Base-by-base conservation (phyloP, 2,329 filamentous ascomycete species). In the Capronia coronata region DNA sequence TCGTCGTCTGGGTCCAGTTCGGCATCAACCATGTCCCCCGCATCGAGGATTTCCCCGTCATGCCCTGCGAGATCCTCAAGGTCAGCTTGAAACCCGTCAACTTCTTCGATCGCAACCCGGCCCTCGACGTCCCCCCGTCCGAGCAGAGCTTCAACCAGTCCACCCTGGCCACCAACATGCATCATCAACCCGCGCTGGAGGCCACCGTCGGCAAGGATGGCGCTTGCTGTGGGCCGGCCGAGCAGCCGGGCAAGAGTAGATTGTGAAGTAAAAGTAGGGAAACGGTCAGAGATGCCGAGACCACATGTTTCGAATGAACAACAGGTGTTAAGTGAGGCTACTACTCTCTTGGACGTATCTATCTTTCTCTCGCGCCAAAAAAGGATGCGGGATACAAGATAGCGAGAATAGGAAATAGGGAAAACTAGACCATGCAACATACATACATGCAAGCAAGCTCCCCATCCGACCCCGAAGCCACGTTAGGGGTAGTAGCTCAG, bases 41-140 rank as follows among this genome's bases (percentile, higher is more conserved):
- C 4, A 71, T 78, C 19, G 81, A 84, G 60, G 81, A 84, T 61
- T 84, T 83, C 65, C 81, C 81, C 1, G 77, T 84, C 34, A 84
- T 85, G 82, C 81, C 81, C 0, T 75, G 74, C 59, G 81, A 84
- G 62, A 65, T 68, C 14, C 65, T 73, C 49, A 71, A 68, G 46
- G 68, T 76, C 10, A 69, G 68, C 60, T 59, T 77, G 25, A 71
- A 72, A 53, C 73, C 74, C 1, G 71, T 72, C 42, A 74, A 75
- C 23, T 77, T 77, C 63, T 76, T 75, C 57, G 68, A 69, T n/a
- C 70, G 68, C 61, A 76, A 75, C 50, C 74, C 74, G 1, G 72
- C 72, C 7, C 56, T 76, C 29, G 71, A 73, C 57, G 71, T 74
- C 2, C 70, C 71, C 7, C 66, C 65, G 25, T 70, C 68, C 7